Conservation (phyloP, 129 eudicot genomes). For the Artemisia argyi region DNA sequence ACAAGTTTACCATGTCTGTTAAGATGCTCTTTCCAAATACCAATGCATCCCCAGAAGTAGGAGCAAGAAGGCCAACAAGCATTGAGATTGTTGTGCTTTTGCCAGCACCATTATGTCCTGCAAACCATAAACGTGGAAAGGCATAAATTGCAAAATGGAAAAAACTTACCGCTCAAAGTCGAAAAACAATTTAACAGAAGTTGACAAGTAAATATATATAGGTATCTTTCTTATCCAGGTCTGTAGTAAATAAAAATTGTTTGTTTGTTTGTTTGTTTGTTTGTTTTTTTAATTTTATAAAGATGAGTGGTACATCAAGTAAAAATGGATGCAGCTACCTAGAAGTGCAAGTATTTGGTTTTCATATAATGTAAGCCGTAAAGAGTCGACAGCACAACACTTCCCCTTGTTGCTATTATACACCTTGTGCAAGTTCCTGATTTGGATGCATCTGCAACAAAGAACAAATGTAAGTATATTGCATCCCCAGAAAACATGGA, state of each 20-base stretch:
- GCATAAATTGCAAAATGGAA: background rate
- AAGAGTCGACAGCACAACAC: constrained; percentile 88
- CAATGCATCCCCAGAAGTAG: constrained; percentile 98
- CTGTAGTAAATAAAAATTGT: no score
- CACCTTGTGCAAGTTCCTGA: constrained; percentile 80
- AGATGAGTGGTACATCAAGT: background rate
- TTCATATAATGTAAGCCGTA: constrained; percentile 87
- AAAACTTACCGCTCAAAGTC: background rate
- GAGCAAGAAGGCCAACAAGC: constrained; percentile 98
- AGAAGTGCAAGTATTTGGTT: constrained; percentile 95
- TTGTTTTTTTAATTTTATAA: background rate
- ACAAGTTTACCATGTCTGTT: constrained; percentile 82
- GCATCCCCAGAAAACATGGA: constrained; percentile 4
- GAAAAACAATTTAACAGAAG: background rate
- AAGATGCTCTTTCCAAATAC: constrained; percentile 84
- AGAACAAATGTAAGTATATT: constrained; percentile 15
- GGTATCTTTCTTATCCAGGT: background rate
- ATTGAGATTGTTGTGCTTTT: constrained; percentile 97
- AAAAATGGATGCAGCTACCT: constrained; percentile 46
- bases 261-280: background rate
- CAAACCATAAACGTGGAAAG: constrained; percentile 16
- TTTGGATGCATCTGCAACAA: constrained; percentile 86
- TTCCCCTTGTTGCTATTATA: constrained; percentile 75
- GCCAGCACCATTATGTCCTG: constrained; percentile 99
- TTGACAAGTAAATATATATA: background rate